Evolutionary conservation across 2,329 filamentous ascomycete species (phyloP), one percentile per base, ranked within the genome.

Genomic region (Monilinia fructicola): DNA sequence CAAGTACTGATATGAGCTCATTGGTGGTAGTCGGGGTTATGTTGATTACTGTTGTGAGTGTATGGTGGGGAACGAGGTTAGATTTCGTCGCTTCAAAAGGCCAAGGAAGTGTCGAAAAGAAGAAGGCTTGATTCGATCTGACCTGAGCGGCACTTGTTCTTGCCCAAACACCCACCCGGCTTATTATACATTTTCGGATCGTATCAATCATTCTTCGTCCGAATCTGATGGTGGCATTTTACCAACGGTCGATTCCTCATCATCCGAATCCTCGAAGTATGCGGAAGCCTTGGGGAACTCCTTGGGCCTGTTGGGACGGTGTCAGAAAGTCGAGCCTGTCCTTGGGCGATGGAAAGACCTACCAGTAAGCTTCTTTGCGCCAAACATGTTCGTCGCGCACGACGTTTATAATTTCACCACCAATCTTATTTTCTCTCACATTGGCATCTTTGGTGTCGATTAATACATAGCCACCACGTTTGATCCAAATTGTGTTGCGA

Each of bases 401-500:
- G 46, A 98, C 87, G 75, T 97, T 97, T 72, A 96, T 84, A 73
- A 99, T 97, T 78, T 97, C 92, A 18, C 94, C 95, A 63, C 86
- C 84, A 16, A 96, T 85, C 77, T 92, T 93, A 73, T 92, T 92
- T 54, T 90, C 88, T 62, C 88, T 80, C 31, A 84, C 86, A 38
- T 87, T 86, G 48, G 88, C 81, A 2, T 85, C 82, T 40, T 83
- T 82, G 31, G 86, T 89, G 71, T 98, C 91, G 18, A 97, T 84
- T 14, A 98, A 80, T 40, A 97, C 93, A 77, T 89, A 98, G 0
- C 92, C 92, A 40, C 93, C 91, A 23, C 92, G 88, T 78, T 91
- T 93, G 77, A 98, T 90, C 91, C 92, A 98, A 70, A 98, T 92
- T 2, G 92, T 95, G 71, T 92, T 95, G 69, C 94, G 90, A 77